Evolutionary conservation across 495 filamentous ascomycete genomes (phyloP), one percentile per base, ranked within the genome.

Genomic region (Annulohypoxylon stygium): DNA sequence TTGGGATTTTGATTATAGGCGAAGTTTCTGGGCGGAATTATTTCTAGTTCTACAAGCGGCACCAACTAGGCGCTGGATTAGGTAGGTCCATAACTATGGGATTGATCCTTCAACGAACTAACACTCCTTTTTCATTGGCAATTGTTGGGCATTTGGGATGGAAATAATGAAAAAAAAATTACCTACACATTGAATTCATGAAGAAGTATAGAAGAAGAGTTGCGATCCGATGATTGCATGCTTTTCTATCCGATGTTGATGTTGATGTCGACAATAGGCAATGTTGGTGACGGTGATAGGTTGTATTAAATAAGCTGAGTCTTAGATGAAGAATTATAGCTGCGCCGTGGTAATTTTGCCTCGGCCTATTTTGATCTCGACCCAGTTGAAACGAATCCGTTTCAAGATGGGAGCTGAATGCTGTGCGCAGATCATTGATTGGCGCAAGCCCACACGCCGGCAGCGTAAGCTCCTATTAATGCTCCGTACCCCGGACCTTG

Each of bases 341-440:
- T 60, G 14, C 20, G 37, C 36, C 37, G n/a, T 43, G 43, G 23
- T 50, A 23, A 7, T 36, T 36, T 47, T 43, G 58, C 59, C 36
- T 66, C 62, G 66, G 71, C 43, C 67, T 50, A 63, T 48, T 30
- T 50, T 34, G 50, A 36, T 16, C 25, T 39, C 53, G 36, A 39
- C 50, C 64, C 51, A 10, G 62, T 70, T 70, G 71, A 74, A 74
- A 74, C 71, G 37, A 41, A 43, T 33, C 51, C 41, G 71, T 74
- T 74, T 74, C 71, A 61, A 62, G 51, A 61, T 70, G 25, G 43
- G 23, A 59, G 71, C 58, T 70, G 67, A 39, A 57, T 37, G 41
- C 10, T 11, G 10, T 26, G 50, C 58, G 34, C 1, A 51, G 50
- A 58, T 67, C 57, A 18, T 23, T 67, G 66, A 74, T 74, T 74